Evolutionary conservation across 2,329 filamentous ascomycete species (phyloP), one percentile per base, ranked within the genome.

Genomic region (Trichoderma brevicompactum): DNA sequence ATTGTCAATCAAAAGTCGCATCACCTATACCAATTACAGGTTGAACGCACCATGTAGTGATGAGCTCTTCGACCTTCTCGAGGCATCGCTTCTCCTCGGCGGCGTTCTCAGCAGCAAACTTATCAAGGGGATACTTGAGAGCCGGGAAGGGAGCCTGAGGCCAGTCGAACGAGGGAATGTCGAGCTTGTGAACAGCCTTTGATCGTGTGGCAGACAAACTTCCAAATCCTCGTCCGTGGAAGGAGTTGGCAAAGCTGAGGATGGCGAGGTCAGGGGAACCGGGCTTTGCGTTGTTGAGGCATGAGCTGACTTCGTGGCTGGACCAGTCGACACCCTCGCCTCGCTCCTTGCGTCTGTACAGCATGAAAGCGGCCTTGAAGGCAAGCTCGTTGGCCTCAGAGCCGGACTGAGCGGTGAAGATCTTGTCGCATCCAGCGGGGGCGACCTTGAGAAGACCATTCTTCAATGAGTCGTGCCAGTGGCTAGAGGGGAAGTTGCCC

Each of bases 81-180:
- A 94, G 83, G 78, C 90, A 92, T 69, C 88, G 86, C 71, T 87
- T 81, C 78, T 94, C 91, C 74, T 92, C 90, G 15, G 82, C 82
- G 7, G 83, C 83, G 75, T 94, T 94, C 77, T 91, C 90, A 66
- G 85, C 82, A 5, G 79, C 84, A 74, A 91, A 82, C 68, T 91
- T 81, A 71, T 91, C 87, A 17, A 94, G 85, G 2, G 91, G 91
- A 78, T 94, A 94, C 78, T 91, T 91, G 69, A 92, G 82, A 36
- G 78, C 72, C n/a, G 91, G 91, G 82, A 94, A 94, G 41, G 88
- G 82, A n/a, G 91, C 90, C 78, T 92, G 89, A 60, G 91, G 91
- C 91, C 91, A 94, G 81, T 94, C 88, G 75, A 94, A 94, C 67
- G 91, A 89, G n/a, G 91, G 91, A 70, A 94, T 94, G 75, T 94